Evolutionary conservation across 2,329 filamentous ascomycete species (phyloP), one percentile per base, ranked within the genome.

Genomic region (Hysterium pulicare): DNA sequence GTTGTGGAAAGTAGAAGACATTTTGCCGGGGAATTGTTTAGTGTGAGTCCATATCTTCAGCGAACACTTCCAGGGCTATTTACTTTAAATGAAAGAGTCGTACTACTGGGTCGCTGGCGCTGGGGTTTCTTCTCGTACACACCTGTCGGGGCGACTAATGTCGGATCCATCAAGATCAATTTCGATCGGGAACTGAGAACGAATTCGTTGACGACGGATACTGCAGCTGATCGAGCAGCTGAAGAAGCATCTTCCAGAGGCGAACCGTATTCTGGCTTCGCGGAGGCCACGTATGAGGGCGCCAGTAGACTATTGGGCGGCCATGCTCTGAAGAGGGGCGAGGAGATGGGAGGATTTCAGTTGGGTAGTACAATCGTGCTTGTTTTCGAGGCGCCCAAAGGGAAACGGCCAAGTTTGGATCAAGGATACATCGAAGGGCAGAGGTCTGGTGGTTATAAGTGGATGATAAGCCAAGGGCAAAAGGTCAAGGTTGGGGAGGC

Each of bases 311-410:
- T 95, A 2, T 75, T 98, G 0, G 81, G 82, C 16, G 93, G 94
- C 2, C 83, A 97, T 63, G 86, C 91, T 1, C 72, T 98, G 42
- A 81, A 84, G 49, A 78, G 87, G 33, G 93, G 93, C 26, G 91
- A 97, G 62, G 93, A 98, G 69, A 97, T 98, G 90, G 93, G 93
- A 41, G 94, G 93, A 0, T 98, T 98, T 71, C 89, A 94, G 72
- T 76, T 98, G 3, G 93, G 93, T 16, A 95, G 89, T 65, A 95
- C 91, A 1, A 84, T 98, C 53, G 93, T 98, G 30, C 74, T 98
- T 40, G 90, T 98, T 1, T 98, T 98, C 62, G 94, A 98, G 70
- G 93, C 93, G 10, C 93, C 93, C 0, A 81, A 83, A 54, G 80
- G 80, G 11, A 58, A 68, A 21, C 62, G 75, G 33, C 74, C 75